Percentiles rank a stretch among this genome's conserved stretches.
These are phyloP conservation scores for Galium porrigens DNA, from an alignment of 305 asterid species.

Conservation along the genomic window DNA sequence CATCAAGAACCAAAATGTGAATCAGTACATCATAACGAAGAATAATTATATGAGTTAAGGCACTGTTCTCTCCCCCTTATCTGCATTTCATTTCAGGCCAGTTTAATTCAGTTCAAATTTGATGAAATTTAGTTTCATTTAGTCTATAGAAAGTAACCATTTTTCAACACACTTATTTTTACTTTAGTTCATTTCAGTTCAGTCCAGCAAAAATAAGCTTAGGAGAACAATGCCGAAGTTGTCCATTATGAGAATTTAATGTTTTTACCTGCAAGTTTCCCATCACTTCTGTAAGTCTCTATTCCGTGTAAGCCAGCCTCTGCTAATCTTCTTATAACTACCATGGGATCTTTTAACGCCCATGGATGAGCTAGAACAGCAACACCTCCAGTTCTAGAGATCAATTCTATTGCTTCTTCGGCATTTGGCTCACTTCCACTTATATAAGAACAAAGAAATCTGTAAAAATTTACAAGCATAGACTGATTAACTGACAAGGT, in stretches of 20 bases:
- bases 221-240: background rate
- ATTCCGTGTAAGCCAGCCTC: constrained; percentile 79
- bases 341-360: constrained; percentile 70
- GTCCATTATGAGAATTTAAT: background rate
- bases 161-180: background rate
- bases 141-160: background rate
- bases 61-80: no score
- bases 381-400: constrained; percentile 78
- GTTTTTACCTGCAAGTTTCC: constrained; percentile 61
- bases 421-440: constrained; percentile 87
- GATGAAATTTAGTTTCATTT: no score
- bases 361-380: constrained; percentile 95
- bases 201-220: background rate
- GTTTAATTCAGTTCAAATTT: no score
- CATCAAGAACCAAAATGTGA: constrained; percentile 4
- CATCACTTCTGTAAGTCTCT: constrained; percentile 80
- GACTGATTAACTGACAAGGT: constrained; percentile 2
- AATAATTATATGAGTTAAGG: background rate
- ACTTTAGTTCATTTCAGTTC: background rate
- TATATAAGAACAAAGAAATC: constrained; percentile 17
- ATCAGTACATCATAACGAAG: constrained; percentile 5
- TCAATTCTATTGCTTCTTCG: constrained; percentile 63
- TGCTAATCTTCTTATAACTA: constrained; percentile 49
- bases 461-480: constrained; percentile 10
- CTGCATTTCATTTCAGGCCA: no score